Percentiles rank a stretch among this genome's conserved stretches.
Conservation (phyloP, 345 rosid species). For the Dovyalis caffra region DNA sequence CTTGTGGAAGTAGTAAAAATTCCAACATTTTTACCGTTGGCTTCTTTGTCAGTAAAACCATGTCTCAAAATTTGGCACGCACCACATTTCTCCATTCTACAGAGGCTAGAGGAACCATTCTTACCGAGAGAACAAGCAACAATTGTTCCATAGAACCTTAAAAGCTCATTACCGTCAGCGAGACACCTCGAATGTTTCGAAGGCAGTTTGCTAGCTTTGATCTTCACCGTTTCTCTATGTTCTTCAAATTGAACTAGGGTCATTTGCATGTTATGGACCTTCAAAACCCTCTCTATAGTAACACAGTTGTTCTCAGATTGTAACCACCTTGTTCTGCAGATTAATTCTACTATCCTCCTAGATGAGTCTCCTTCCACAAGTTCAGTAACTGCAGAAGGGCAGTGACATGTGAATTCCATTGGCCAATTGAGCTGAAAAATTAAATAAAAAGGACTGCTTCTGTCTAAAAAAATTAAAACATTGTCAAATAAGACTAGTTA, state of each 20-base stretch:
- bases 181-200: slow-evolving; percentile 61
- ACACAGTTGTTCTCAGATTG: slow-evolving; percentile 21
- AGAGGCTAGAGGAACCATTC: slow-evolving; percentile 38
- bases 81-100: slow-evolving; percentile 43
- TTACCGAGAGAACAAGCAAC: slow-evolving; percentile 52
- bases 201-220: slow-evolving; percentile 46
- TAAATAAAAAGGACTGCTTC: not conserved
- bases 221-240: slow-evolving; percentile 56
- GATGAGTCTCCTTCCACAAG: slow-evolving; percentile 66
- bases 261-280: slow-evolving; percentile 53
- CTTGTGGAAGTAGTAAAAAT: slow-evolving; percentile 55
- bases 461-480: not conserved
- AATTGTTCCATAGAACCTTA: slow-evolving; percentile 56
- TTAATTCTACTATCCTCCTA: slow-evolving; percentile 61
- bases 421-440: not conserved
- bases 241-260: slow-evolving; percentile 57
- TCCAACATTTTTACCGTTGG: slow-evolving; percentile 23
- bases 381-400: slow-evolving; percentile 44
- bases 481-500: not conserved
- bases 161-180: slow-evolving; percentile 79
- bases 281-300: slow-evolving; percentile 39
- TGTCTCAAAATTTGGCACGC: slow-evolving; percentile 54
- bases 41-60: slow-evolving; percentile 43
- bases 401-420: not conserved
- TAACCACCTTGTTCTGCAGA: slow-evolving; percentile 42